Evolutionary conservation across 1,139 yeast species (phyloP).

Genomic region (Candida dubliniensis): DNA sequence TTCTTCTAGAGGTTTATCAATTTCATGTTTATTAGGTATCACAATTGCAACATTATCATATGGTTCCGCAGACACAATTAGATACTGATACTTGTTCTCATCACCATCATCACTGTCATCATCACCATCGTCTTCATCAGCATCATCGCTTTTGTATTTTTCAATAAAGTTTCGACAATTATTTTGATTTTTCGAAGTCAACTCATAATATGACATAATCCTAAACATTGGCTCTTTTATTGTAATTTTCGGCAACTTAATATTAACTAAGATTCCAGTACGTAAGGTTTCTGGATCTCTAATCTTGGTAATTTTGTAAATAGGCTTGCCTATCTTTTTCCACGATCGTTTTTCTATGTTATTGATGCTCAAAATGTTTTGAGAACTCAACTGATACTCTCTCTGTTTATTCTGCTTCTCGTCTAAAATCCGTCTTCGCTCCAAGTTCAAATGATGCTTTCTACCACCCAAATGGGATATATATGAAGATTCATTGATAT

Average conservation of each 20-base stretch:
- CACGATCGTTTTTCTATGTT: slow-evolving; percentile 48
- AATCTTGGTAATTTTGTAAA: slow-evolving; percentile 63
- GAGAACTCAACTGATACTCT: slow-evolving; percentile 11
- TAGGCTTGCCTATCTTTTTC: slow-evolving; percentile 71
- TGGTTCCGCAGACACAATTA: slow-evolving; percentile 81
- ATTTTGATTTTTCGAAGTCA: slow-evolving; percentile 44
- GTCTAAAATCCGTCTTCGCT: slow-evolving; percentile 52
- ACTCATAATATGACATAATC: slow-evolving; percentile 74
- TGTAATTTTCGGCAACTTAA: slow-evolving; percentile 54
- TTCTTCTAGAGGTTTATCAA: slow-evolving; percentile 42
- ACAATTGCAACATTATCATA: slow-evolving; percentile 75
- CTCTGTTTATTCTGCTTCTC: slow-evolving; percentile 28
- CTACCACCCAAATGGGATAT: slow-evolving; percentile 78
- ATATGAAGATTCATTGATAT: slow-evolving; percentile 72
- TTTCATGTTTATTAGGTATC: slow-evolving; percentile 58
- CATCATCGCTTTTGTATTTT: slow-evolving; percentile 7
- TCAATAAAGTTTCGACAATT: slow-evolving; percentile 25
- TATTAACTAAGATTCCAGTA: slow-evolving; percentile 61
- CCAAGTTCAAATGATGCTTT: slow-evolving; percentile 70
- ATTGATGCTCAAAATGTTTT: slow-evolving; percentile 26
- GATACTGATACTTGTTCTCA: slow-evolving; percentile 50
- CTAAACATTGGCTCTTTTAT: slow-evolving; percentile 61
- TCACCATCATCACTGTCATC: slow-evolving; percentile 33
- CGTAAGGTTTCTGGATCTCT: slow-evolving; percentile 58
- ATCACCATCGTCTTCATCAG: slow-evolving; percentile 18